Evolutionary conservation across 2,329 filamentous ascomycete species (phyloP).

Genomic region (Sporothrix brasiliensis): DNA sequence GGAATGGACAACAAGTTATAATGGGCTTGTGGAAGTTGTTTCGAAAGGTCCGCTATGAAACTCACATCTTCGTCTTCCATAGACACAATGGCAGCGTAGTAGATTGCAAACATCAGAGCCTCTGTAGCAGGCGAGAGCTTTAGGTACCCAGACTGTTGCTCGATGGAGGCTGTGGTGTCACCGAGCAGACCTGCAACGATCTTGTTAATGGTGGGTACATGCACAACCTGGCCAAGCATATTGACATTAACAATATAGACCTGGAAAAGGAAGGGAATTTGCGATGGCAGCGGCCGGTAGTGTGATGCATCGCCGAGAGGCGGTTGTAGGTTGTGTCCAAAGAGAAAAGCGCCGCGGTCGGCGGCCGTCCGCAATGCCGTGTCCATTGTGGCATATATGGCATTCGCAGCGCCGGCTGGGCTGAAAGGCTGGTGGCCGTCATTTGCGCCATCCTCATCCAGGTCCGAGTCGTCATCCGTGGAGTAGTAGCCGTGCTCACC

Average conservation of each 20-base stretch:
- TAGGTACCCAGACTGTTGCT: slow-evolving; percentile 10
- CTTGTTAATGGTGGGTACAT: slow-evolving; percentile 50
- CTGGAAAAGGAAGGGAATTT: slow-evolving; percentile 56
- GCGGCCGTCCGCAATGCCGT: slow-evolving; percentile 43
- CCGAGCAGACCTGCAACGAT: slow-evolving; percentile 41
- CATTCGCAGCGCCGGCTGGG: neutral
- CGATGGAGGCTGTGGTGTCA: slow-evolving; percentile 26
- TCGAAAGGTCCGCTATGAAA: slow-evolving; percentile 16
- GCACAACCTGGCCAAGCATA: slow-evolving; percentile 48
- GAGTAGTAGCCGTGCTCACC: slow-evolving; percentile 45
- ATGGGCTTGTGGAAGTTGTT: too few species aligned
- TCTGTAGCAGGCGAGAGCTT: slow-evolving; percentile 50
- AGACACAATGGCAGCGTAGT: slow-evolving; percentile 58
- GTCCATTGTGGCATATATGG: slow-evolving; percentile 12
- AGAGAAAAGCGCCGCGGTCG: slow-evolving; percentile 57
- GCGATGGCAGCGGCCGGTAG: slow-evolving; percentile 56
- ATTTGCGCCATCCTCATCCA: slow-evolving; percentile 39
- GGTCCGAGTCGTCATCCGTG: slow-evolving; percentile 43
- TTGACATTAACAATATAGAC: slow-evolving; percentile 57
- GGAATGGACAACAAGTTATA: neutral
- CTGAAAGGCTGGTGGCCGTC: neutral
- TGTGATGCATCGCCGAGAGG: slow-evolving; percentile 41
- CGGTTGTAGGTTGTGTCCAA: slow-evolving; percentile 49
- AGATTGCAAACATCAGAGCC: slow-evolving; percentile 60
- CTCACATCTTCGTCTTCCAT: slow-evolving; percentile 62